Evolutionary conservation across 352 stramenopile genomes (phyloP).

Genomic region (Phytophthora nicotianae): DNA sequence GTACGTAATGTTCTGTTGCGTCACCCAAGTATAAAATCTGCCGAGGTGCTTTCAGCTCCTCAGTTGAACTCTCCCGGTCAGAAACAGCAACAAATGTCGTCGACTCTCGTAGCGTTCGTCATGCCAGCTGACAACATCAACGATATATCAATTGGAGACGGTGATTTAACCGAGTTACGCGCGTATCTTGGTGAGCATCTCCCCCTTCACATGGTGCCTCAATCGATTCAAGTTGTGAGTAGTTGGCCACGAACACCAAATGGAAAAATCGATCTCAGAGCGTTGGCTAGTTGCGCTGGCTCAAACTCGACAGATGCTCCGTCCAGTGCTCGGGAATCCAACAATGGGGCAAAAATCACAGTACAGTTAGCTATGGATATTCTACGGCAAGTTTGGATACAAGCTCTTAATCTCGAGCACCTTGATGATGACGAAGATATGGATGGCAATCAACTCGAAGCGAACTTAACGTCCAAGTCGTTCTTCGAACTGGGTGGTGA

Average conservation of each 20-base stretch:
- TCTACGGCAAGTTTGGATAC: slow-evolving; percentile 54
- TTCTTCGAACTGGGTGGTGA: slow-evolving; percentile 80
- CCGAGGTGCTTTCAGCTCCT: slow-evolving; percentile 49
- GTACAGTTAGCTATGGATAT: slow-evolving; percentile 41
- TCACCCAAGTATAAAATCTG: slow-evolving; percentile 41
- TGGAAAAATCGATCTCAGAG: slow-evolving; percentile 69
- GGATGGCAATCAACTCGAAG: slow-evolving; percentile 17
- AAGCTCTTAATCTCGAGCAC: slow-evolving; percentile 47
- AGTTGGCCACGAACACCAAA: slow-evolving; percentile 70
- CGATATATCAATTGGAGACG: slow-evolving; percentile 3
- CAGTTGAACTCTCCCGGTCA: slow-evolving; percentile 9
- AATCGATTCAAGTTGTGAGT: slow-evolving; percentile 46
- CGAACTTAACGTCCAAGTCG: slow-evolving; percentile 26
- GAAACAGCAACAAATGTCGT: slow-evolving; percentile 14
- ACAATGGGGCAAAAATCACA: slow-evolving; percentile 13
- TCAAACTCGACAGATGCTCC: neutral
- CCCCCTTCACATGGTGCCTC: slow-evolving; percentile 73
- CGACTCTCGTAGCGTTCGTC: slow-evolving; percentile 56
- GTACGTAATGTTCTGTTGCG: slow-evolving; percentile 66
- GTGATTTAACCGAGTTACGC: slow-evolving; percentile 27
- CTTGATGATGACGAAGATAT: slow-evolving; percentile 14
- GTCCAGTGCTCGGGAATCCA: neutral
- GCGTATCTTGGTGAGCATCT: slow-evolving; percentile 39
- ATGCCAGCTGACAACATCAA: slow-evolving; percentile 32
- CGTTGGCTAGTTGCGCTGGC: slow-evolving; percentile 27